A percentile compares a stretch with the other conserved stretches of the same genome.
Evolutionary conservation across 176 grass and related monocot species (phyloP).

Genomic region (Secale cereale): DNA sequence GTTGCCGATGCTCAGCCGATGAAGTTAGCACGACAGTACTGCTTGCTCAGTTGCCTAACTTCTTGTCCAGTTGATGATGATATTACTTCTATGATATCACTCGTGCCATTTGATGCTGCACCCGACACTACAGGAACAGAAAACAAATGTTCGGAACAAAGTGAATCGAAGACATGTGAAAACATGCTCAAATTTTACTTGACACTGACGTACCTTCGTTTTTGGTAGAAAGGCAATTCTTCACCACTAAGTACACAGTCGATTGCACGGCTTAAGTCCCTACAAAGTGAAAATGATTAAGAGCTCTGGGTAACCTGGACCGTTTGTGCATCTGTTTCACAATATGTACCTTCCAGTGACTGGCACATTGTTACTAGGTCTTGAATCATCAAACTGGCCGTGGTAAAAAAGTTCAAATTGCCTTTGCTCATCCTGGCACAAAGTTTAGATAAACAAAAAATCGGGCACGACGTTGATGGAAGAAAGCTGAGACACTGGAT

Average conservation of each 20-base stretch:
- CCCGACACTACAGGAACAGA: too few species aligned
- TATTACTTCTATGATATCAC: too few species aligned
- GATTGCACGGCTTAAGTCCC: conserved; percentile 76
- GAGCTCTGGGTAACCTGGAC: neutral
- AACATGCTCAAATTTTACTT: neutral
- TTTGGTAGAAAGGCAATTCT: conserved; percentile 42
- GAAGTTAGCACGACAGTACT: too few species aligned
- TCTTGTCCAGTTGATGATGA: too few species aligned
- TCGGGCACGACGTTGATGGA: neutral
- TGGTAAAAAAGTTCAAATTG: conserved; percentile 90
- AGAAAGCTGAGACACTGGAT: neutral
- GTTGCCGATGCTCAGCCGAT: too few species aligned
- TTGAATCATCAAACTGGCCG: conserved; percentile 92
- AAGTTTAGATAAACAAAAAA: neutral
- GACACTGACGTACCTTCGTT: conserved; percentile 40
- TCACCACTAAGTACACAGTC: conserved; percentile 76
- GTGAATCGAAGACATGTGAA: neutral
- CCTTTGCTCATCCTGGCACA: conserved; percentile 64
- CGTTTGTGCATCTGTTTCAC: neutral
- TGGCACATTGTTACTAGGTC: conserved; percentile 71
- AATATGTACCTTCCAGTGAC: conserved; percentile 69
- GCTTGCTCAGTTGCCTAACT: too few species aligned
- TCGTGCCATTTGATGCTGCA: too few species aligned
- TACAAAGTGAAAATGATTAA: conserved; percentile 17
- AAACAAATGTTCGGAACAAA: neutral